A percentile compares a stretch with the other conserved stretches of the same genome.
phyloP scores from a whole-genome alignment of 2,329 filamentous ascomycete species.

The Pseudofabraea citricarpa region DNA sequence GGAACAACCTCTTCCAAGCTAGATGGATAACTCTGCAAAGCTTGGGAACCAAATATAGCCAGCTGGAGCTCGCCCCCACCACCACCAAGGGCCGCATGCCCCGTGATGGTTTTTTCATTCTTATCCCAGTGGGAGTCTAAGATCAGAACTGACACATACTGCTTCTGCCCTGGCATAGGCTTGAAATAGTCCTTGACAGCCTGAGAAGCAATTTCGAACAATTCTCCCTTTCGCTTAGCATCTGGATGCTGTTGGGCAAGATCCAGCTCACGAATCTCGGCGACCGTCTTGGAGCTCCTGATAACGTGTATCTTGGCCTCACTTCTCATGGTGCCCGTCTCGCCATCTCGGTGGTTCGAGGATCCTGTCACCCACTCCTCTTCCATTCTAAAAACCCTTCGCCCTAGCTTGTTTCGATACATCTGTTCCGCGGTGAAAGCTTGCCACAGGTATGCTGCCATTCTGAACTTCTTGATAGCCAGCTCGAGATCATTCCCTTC shows the following conservation, averaged over 20 bases:
- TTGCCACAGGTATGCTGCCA: conserved; percentile 96
- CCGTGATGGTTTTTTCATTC: conserved; percentile 62
- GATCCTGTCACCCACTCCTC: conserved; percentile 91
- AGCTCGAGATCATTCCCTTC: conserved; percentile 80
- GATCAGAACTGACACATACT: conserved; percentile 82
- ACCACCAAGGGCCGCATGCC: conserved; percentile 83
- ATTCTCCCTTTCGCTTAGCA: conserved; percentile 64
- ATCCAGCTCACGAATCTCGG: conserved; percentile 75
- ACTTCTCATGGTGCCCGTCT: conserved; percentile 71
- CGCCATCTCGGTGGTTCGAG: conserved; percentile 68
- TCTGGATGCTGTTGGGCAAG: conserved; percentile 71
- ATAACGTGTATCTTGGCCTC: conserved; percentile 89
- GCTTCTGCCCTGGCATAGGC: conserved; percentile 69
- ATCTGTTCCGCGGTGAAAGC: conserved; percentile 96
- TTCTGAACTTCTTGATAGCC: conserved; percentile 85
- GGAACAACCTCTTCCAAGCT: conserved; percentile 86
- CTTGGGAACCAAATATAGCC: conserved; percentile 89
- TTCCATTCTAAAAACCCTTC: conserved; percentile 84
- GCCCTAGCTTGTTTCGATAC: conserved; percentile 80
- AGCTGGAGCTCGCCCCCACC: conserved; percentile 68
- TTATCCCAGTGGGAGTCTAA: conserved; percentile 88
- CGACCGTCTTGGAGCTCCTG: conserved; percentile 75
- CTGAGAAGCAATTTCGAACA: conserved; percentile 73
- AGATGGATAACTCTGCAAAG: conserved; percentile 84
- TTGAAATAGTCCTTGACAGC: conserved; percentile 77